These are phyloP conservation scores for Cyberlindnera americana DNA, from an alignment of 805 yeast genomes.

Conservation along the genomic window DNA sequence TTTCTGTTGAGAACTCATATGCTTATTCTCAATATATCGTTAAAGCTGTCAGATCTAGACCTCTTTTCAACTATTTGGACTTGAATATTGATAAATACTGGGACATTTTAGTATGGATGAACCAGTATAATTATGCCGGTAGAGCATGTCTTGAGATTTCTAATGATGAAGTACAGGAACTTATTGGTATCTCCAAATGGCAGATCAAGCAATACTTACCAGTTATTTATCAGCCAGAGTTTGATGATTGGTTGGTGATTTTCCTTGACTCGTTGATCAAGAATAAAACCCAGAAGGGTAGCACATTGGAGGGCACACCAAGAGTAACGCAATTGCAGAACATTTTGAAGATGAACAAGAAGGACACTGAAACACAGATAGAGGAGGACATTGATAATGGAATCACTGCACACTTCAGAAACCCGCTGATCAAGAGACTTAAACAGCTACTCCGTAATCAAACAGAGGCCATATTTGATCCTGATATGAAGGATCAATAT, in stretches of 20 bases:
- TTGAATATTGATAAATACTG: conserved; percentile 72
- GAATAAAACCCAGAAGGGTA: conserved; percentile 37
- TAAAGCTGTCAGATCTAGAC: conserved; percentile 73
- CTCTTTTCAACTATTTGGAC: conserved; percentile 80
- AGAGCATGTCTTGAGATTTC: conserved; percentile 40
- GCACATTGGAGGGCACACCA: conserved; percentile 43
- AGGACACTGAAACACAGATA: conserved; percentile 24
- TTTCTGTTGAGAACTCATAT: conserved; percentile 79
- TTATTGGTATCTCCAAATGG: conserved; percentile 61
- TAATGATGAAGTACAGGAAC: conserved; percentile 36
- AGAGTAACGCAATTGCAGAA: conserved; percentile 68
- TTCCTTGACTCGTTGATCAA: conserved; percentile 68
- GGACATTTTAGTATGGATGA: conserved; percentile 97
- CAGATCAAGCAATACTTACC: conserved; percentile 76
- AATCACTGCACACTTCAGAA: conserved; percentile 53
- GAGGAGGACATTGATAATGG: conserved; percentile 41
- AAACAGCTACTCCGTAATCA: conserved; percentile 65
- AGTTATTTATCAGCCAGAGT: conserved; percentile 68
- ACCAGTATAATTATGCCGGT: conserved; percentile 84
- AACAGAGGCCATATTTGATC: conserved; percentile 65
- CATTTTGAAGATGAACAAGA: conserved; percentile 41
- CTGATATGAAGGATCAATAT: conserved; percentile 61
- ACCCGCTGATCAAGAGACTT: conserved; percentile 63
- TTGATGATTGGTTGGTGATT: conserved; percentile 81
- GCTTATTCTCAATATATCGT: conserved; percentile 85